These are phyloP conservation scores for Bromus sterilis DNA, from an alignment of 176 grass and related monocot genomes.

Conservation along the genomic window DNA sequence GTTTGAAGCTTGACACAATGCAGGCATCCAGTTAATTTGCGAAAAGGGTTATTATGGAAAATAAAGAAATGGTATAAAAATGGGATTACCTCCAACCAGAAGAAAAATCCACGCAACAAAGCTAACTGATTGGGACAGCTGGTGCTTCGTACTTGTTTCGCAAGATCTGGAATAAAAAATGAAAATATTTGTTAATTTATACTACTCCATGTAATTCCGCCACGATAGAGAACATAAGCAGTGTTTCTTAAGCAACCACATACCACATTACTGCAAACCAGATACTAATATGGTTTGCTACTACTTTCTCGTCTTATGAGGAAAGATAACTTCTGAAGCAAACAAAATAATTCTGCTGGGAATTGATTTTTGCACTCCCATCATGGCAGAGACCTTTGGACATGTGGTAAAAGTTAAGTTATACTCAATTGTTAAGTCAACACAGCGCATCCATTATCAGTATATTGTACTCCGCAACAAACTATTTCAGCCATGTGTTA, in stretches of 20 bases:
- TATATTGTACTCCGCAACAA: neutral
- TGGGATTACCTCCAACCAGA: conserved; percentile 66
- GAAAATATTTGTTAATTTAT: neutral
- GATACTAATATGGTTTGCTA: neutral
- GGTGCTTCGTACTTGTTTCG: conserved; percentile 20
- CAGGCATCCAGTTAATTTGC: neutral
- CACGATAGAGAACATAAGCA: neutral
- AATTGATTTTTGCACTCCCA: neutral
- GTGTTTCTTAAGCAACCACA: neutral
- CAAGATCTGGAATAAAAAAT: conserved; percentile 46
- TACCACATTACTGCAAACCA: neutral
- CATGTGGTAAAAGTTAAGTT: neutral
- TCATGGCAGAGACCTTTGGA: neutral
- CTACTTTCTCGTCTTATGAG: neutral
- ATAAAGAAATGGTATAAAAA: neutral
- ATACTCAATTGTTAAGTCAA: neutral
- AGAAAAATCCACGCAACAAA: conserved; percentile 74
- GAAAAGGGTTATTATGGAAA: neutral
- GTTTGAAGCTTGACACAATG: neutral
- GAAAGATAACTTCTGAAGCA: neutral
- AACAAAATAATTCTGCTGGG: neutral
- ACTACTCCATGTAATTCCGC: neutral
- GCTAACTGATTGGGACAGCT: conserved; percentile 24
- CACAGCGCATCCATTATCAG: neutral
- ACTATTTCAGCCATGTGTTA: too few relatives aligned